Evolutionary conservation across 140 eudicot genomes (phyloP), one percentile per base, ranked within the genome.

Genomic region (Bidens hawaiensis): DNA sequence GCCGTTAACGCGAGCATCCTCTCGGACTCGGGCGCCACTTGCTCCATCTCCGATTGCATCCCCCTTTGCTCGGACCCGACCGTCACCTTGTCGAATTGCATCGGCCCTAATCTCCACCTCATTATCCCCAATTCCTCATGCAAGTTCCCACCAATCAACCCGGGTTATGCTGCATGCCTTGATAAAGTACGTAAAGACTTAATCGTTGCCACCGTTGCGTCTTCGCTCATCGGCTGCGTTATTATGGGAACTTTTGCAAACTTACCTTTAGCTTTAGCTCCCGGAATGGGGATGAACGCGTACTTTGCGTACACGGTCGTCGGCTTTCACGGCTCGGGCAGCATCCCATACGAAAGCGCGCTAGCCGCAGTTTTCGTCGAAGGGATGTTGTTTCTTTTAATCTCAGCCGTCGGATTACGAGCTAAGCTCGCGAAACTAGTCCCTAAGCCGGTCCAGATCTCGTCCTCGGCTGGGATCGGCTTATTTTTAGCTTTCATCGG

Each of bases 321-420:
- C 7, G 95, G 97, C 1, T 90, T 81, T 46, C 97, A 90, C 31
- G 97, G 94, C 53, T 86, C 95, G n/a, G 97, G 97, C 6, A 82
- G 56, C 26, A 53, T 90, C 6, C 74, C 97, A 0, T 90, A 90
- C 26, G 62, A 79, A 65, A 74, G 75, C 62, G 97, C 95, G 1
- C 82, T 90, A 2, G 88, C 95, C 7, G 97, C 97, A 1, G 82
- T 90, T 51, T 90, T 90, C 62, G 52, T 82, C 17, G 97, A 90
- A 62, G 97, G 97, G 1, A 4, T 90, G 0, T 50, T 90, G 3
- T 90, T 90, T 31, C 69, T 90, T 0, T 14, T 82, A 5, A 55
- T 90, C 40, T 90, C 97, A 0, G 94, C 95, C 28, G 70, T 84
- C 10, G 97, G 97, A 2, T 43, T 90, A 0, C 85, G 97, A 0